Evolutionary conservation across 768 basidiomycete species (phyloP).

Genomic region (Leccinum boreale): DNA sequence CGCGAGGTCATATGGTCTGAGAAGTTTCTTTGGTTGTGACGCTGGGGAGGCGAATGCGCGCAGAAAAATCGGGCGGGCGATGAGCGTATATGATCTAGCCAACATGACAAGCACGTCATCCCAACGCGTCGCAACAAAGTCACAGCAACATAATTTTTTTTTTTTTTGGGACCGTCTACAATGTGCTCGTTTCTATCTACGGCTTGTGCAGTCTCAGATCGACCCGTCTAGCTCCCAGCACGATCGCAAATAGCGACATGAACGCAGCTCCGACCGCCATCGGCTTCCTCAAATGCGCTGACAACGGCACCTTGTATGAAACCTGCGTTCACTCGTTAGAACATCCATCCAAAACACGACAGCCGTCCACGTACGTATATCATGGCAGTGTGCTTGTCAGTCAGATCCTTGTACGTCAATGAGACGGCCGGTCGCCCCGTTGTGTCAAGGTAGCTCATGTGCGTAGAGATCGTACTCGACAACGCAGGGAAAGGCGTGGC

Average conservation of each 20-base stretch:
- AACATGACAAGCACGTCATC: constrained; percentile 18
- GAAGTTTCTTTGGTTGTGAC: constrained; percentile 26
- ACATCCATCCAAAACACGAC: background rate
- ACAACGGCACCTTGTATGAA: constrained; percentile 77
- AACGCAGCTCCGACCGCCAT: constrained; percentile 71
- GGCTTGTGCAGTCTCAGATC: constrained; percentile 49
- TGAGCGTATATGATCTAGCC: background rate
- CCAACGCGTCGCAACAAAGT: background rate
- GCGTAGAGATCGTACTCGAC: constrained; percentile 56
- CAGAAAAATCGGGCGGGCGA: background rate
- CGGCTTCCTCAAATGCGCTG: constrained; percentile 86
- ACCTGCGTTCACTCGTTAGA: constrained; percentile 50
- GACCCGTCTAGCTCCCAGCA: constrained; percentile 45
- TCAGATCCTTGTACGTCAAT: constrained; percentile 70
- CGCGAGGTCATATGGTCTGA: constrained; percentile 65
- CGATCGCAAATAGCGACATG: constrained; percentile 58
- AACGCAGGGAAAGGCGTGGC: constrained; percentile 75
- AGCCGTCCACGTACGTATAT: constrained; percentile 69
- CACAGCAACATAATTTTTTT: background rate
- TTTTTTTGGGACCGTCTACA: background rate
- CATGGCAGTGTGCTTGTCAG: constrained; percentile 71
- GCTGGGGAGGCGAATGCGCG: background rate
- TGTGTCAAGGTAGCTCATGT: constrained; percentile 90
- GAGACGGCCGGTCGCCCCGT: constrained; percentile 78
- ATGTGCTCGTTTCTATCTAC: constrained; percentile 9